Percentiles rank a stretch among this genome's conserved stretches.
Conservation (phyloP, 2,329 filamentous ascomycete species). For the Dactylellina drechsleri region DNA sequence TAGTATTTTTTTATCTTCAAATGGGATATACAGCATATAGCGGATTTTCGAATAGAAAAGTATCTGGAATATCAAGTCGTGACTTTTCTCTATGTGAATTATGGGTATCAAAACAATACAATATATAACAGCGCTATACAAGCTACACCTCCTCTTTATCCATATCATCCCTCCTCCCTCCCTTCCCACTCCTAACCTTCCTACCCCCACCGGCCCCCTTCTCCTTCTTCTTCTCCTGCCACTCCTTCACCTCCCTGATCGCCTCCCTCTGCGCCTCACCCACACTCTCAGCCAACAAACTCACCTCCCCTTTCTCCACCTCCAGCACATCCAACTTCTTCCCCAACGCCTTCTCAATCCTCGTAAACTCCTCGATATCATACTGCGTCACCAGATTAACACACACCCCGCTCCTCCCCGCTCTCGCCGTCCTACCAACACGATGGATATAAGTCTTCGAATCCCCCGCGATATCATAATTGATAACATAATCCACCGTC, state of each 20-base stretch:
- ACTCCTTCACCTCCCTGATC: constrained; percentile 80
- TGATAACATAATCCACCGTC: constrained; percentile 86
- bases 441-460: constrained; percentile 96
- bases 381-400: constrained; percentile 87
- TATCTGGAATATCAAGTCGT: constrained; percentile 2
- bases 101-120: constrained; percentile 44
- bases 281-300: constrained; percentile 80
- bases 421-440: constrained; percentile 93
- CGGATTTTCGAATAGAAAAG: constrained; percentile 7
- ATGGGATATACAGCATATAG: constrained; percentile 11
- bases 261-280: constrained; percentile 85
- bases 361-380: constrained; percentile 80
- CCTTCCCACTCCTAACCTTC: constrained; percentile 55
- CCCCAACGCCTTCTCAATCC: constrained; percentile 84
- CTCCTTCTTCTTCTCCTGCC: constrained; percentile 73
- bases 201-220: constrained; percentile 42
- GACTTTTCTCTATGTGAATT: constrained; percentile 17
- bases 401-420: constrained; percentile 84
- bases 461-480: constrained; percentile 84
- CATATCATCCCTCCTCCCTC: constrained; percentile 57
- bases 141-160: constrained; percentile 58
- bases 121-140: constrained; percentile 17
- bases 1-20: constrained; percentile 33
- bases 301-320: constrained; percentile 81
- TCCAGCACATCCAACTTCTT: constrained; percentile 77